Conservation (phyloP, 768 basidiomycete species). For the Coprinellus aureogranulatus region DNA sequence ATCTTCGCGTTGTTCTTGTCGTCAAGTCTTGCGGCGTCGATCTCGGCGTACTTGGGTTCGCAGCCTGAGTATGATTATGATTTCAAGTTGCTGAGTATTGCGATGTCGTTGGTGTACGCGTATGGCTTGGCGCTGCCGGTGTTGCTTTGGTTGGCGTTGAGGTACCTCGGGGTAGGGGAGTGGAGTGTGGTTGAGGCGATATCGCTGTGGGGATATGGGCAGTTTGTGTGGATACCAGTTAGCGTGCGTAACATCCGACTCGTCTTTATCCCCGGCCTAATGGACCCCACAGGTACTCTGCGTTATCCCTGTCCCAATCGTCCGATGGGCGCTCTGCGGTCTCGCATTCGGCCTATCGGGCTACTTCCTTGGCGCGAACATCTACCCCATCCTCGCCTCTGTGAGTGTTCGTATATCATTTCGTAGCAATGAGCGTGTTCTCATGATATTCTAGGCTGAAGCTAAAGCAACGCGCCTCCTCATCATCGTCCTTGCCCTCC, state of each 20-base stretch:
- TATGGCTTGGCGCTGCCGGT: conserved; percentile 85
- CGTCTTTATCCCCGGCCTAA: background rate
- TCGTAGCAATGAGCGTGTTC: background rate
- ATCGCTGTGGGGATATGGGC: conserved; percentile 76
- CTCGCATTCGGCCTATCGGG: conserved; percentile 78
- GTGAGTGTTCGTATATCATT: conserved; percentile 41
- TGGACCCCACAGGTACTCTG: conserved; percentile 60
- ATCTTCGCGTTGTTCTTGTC: conserved; percentile 91
- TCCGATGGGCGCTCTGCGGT: conserved; percentile 79
- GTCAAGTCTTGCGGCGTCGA: conserved; percentile 86
- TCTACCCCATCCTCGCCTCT: conserved; percentile 86
- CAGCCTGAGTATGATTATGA: conserved; percentile 69
- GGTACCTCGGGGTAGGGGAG: conserved; percentile 85
- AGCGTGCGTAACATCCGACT: conserved; percentile 47
- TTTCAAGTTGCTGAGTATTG: conserved; percentile 80
- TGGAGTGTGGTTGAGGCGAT: conserved; percentile 87
- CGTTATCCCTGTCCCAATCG: conserved; percentile 76
- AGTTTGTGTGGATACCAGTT: conserved; percentile 87
- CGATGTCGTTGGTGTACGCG: conserved; percentile 79
- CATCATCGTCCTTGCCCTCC: conserved; percentile 66
- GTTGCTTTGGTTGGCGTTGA: conserved; percentile 77
- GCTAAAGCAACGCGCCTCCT: conserved; percentile 82
- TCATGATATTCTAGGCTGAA: conserved; percentile 58
- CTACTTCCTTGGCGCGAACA: conserved; percentile 78
- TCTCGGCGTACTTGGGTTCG: conserved; percentile 74